Evolutionary conservation across 208 protist species (phyloP), one percentile per base, ranked within the genome.

Genomic region (Leishmania aethiopica): DNA sequence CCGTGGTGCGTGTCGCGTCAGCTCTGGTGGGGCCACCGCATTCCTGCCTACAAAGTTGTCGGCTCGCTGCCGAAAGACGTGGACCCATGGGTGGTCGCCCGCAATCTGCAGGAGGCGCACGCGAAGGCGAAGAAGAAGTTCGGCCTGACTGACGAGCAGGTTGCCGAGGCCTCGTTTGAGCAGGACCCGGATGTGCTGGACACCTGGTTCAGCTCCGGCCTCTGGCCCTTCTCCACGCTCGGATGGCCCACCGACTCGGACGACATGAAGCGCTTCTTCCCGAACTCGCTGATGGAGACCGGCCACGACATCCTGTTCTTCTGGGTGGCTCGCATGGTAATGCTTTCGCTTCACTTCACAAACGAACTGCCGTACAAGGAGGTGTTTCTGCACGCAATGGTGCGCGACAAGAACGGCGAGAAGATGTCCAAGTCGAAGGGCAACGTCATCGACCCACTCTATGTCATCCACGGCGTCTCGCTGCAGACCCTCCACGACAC

Each of bases 271-370:
- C 87, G 91, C 37, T 99, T 99, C 90, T 99, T 99, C 88, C 99
- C 99, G 59, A 98, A 89, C 51, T 84, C 88, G 32, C 78, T 99
- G 13, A 96, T 99, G 78, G 99, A 99, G 92, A 99, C 99, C 32
- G 99, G 99, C 35, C 86, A 97, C 75, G 99, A 99, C 91, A 99
- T 99, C 84, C 80, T 99, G 40, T 99, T 99, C 94, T 99, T 99
- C 93, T 99, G 99, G 99, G 99, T 99, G 7, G 99, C 99, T 28
- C 91, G 99, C 79, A 99, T 99, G 99, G 99, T 99, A n/a, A 99
- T 99, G 99, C 97, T 99, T 73, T 98, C 98, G 70, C 87, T 99
- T 17, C 87, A 99, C 80, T 93, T 99, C 42, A 99, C 96, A 22
- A 96, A 90, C 45, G 80, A 99, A 85, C 91, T 99, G 45, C 99